Conservation (phyloP, 169 alveolate species). For the Eimeria maxima region DNA sequence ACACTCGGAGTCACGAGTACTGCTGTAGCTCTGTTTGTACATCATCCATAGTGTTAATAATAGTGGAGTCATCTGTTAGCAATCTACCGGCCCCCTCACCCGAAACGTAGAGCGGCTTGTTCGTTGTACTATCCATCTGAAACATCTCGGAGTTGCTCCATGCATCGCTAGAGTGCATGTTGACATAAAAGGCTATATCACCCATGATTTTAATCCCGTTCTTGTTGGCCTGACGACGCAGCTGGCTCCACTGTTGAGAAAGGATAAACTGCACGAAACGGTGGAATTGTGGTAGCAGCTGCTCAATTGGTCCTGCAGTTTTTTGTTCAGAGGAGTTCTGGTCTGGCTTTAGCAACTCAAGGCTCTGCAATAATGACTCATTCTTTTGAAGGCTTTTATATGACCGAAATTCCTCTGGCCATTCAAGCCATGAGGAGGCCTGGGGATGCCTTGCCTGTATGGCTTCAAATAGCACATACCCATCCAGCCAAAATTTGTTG, state of each 20-base stretch:
- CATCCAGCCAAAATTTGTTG: constrained; percentile 81
- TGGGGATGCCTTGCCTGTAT: constrained; percentile 81
- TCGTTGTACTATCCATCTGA: constrained; percentile 75
- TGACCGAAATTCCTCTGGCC: constrained; percentile 78
- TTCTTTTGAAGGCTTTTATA: constrained; percentile 53
- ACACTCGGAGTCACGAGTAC: background rate
- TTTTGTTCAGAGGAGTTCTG: background rate
- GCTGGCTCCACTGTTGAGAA: constrained; percentile 74
- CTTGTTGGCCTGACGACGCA: constrained; percentile 70
- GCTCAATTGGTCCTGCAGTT: constrained; percentile 7
- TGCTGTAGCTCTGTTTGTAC: background rate
- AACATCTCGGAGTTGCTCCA: constrained; percentile 84
- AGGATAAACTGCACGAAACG: constrained; percentile 77
- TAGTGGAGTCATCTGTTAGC: background rate
- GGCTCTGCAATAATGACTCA: constrained; percentile 46
- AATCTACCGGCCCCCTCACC: constrained; percentile 43
- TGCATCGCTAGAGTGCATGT: constrained; percentile 76
- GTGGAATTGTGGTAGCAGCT: constrained; percentile 76
- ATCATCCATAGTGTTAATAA: background rate
- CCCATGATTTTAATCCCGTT: constrained; percentile 75
- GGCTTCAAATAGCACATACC: constrained; percentile 81
- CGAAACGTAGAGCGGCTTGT: constrained; percentile 80
- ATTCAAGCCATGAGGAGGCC: constrained; percentile 80
- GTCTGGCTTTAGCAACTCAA: background rate
- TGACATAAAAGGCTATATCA: constrained; percentile 81